phyloP scores from a whole-genome alignment of 2,329 filamentous ascomycete genomes.

The Huntiella moniliformis region DNA sequence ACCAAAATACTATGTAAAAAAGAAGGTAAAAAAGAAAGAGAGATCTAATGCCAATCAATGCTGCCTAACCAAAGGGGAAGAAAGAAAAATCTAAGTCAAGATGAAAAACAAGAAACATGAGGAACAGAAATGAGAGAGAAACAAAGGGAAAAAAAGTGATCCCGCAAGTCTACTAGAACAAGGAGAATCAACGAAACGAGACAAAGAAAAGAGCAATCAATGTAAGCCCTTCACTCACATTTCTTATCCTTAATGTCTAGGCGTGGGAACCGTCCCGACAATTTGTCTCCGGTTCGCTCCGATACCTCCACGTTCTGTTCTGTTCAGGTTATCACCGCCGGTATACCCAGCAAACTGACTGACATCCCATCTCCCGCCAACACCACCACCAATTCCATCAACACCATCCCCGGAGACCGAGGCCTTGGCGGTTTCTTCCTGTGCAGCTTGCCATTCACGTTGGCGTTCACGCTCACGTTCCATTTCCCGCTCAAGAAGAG shows the following conservation, averaged over 20 bases:
- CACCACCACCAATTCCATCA: constrained; percentile 47
- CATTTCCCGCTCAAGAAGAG: constrained; percentile 62
- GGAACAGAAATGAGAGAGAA: background rate
- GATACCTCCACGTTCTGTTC: constrained; percentile 38
- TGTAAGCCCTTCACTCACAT: background rate
- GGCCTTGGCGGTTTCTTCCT: constrained; percentile 42
- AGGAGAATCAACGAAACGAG: background rate
- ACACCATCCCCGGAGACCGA: constrained; percentile 31
- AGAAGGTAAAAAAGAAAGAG: background rate
- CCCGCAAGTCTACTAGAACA: background rate
- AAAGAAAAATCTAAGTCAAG: too few relatives aligned
- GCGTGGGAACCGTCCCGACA: constrained; percentile 50
- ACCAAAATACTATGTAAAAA: background rate
- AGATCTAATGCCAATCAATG: background rate
- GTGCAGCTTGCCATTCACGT: constrained; percentile 61
- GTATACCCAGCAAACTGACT: constrained; percentile 58
- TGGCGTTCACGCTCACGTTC: constrained; percentile 60
- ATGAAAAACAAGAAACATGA: too few relatives aligned
- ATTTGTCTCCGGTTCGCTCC: constrained; percentile 58
- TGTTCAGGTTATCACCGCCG: constrained; percentile 57
- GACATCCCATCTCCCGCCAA: constrained; percentile 55
- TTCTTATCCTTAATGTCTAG: constrained; percentile 1
- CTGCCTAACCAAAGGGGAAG: too few relatives aligned
- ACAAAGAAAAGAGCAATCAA: background rate
- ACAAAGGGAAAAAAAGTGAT: background rate